Conservation (phyloP, 371 early-diverging fungal species). For the Zychaea mexicana region DNA sequence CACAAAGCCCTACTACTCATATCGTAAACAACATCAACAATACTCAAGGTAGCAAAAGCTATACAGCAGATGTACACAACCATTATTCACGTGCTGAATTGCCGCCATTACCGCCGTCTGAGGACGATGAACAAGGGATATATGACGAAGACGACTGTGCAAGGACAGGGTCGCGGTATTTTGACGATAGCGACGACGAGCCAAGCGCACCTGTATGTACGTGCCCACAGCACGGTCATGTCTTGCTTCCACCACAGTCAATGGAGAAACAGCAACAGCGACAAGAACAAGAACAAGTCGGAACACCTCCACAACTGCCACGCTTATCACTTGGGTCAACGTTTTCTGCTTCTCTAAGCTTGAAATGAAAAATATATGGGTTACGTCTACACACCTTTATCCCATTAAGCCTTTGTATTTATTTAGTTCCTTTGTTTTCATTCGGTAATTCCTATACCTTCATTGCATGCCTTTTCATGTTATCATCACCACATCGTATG, state of each 20-base stretch:
- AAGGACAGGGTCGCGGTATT: not conserved
- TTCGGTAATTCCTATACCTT: too few relatives aligned
- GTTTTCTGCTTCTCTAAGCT: not conserved
- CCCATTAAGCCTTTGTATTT: too few relatives aligned
- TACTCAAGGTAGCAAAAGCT: not conserved
- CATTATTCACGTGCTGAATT: not conserved
- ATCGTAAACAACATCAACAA: not conserved
- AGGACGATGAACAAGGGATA: not conserved
- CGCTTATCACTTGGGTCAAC: constrained; percentile 1
- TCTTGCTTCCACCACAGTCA: not conserved
- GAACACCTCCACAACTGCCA: not conserved
- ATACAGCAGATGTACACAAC: not conserved
- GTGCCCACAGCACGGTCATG: constrained; percentile 3
- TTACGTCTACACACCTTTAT: too few relatives aligned
- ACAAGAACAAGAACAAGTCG: not conserved
- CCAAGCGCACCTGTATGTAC: not conserved
- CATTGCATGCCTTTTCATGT: too few relatives aligned
- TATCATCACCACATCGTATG: too few relatives aligned
- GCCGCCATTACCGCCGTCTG: not conserved
- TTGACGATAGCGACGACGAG: not conserved
- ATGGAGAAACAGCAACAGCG: not conserved
- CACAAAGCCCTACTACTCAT: not conserved
- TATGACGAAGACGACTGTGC: not conserved
- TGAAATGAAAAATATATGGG: too few relatives aligned
- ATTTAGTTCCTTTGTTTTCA: too few relatives aligned